A percentile compares a stretch with the other conserved stretches of the same genome.
Conservation (phyloP, 2,329 filamentous ascomycete species). For the Dothideomycetes sp. region DNA sequence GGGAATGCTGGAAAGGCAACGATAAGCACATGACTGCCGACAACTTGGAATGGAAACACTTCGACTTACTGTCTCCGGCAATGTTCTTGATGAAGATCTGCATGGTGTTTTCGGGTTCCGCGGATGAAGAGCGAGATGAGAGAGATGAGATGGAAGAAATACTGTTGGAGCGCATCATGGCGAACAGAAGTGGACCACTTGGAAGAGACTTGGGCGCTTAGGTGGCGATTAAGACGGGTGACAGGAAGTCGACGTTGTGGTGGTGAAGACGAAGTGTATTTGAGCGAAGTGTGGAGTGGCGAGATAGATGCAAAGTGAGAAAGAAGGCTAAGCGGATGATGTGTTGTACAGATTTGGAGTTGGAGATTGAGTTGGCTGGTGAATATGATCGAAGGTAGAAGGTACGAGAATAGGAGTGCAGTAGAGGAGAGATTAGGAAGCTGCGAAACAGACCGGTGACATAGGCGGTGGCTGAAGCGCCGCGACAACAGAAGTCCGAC, state of each 20-base stretch:
- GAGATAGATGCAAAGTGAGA: neutral
- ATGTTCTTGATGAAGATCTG: conserved; percentile 55
- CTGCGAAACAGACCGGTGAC: no score
- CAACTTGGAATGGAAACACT: conserved; percentile 12
- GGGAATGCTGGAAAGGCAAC: conserved; percentile 41
- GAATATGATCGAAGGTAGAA: conserved; percentile 1
- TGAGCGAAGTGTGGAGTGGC: neutral
- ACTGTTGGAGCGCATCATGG: conserved; percentile 34
- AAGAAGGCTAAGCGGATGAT: neutral
- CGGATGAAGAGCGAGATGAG: conserved; percentile 27
- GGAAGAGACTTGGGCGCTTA: conserved; percentile 29
- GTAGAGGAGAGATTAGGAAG: no score
- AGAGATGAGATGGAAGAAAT: conserved; percentile 34
- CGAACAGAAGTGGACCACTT: conserved; percentile 7
- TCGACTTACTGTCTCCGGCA: conserved; percentile 49
- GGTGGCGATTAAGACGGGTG: conserved; percentile 29
- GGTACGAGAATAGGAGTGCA: conserved; percentile 10
- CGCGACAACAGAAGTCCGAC: no score
- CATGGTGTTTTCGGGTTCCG: conserved; percentile 44
- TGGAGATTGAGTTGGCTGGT: no score
- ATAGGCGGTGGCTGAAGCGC: no score
- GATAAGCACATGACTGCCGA: conserved; percentile 18
- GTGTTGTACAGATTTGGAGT: neutral
- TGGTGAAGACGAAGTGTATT: neutral
- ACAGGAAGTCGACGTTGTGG: conserved; percentile 17